Evolutionary conservation across 2,329 filamentous ascomycete species (phyloP), one percentile per base, ranked within the genome.

Genomic region (Fusarium nodosum): DNA sequence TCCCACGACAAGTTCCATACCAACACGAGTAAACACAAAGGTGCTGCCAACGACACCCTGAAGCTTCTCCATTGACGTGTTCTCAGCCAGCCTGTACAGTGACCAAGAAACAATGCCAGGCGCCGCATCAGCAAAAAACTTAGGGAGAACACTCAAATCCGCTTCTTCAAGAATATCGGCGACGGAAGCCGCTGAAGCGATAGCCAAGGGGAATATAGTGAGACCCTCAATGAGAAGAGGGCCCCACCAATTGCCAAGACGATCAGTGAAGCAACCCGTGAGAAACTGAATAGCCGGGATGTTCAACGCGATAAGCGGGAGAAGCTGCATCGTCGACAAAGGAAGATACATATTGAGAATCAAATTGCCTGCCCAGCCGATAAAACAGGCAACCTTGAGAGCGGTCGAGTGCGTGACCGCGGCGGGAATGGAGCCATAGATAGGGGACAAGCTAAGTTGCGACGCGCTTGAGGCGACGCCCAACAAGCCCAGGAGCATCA

Each of bases 391-490:
- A 5, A 87, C 82, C 72, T 89, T 89, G 66, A 93, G 82, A 64
- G 89, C 85, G 76, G 87, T 86, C 53, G 85, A 81, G 77, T 97
- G 95, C 78, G 90, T 91, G 69, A 91, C 83, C 2, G 88, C 86
- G 1, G 93, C 85, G 2, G 95, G 92, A 38, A 97, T 92, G 18
- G 90, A 89, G 54, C 96, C 96, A 79, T 97, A 98, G 13, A 97
- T 91, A 3, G 96, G 96, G 22, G 93, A 92, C 34, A 98, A 84
- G 39, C 88, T 90, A 66, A 94, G 84, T 76, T 93, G 88, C 1
- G 92, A 95, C 60, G 91, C 87, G 66, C 90, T 88, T 47, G 91
- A 90, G 64, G 87, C 89, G 42, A 90, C 77, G 45, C 90, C 92
- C 45, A 80, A 71, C 33, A 81, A 68, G 36, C 55, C 62, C 13